A percentile compares a stretch with the other conserved stretches of the same genome.
Evolutionary conservation across 2,329 filamentous ascomycete species (phyloP).

Genomic region (Cylindrodendrum hubeiense): DNA sequence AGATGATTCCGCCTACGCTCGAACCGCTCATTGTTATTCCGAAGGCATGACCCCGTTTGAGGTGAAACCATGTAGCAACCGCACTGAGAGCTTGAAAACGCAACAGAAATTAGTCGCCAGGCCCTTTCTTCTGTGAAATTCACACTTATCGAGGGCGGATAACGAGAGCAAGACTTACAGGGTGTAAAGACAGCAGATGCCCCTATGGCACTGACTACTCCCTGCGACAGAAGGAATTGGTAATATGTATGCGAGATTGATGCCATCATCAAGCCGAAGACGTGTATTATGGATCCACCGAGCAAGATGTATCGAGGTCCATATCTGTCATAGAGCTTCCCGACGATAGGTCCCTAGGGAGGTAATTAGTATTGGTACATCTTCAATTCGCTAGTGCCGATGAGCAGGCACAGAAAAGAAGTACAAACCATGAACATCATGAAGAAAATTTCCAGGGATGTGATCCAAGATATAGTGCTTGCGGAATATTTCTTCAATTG

Average conservation of each 20-base stretch:
- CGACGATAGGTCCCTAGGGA: constrained; percentile 65
- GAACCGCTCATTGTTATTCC: constrained; percentile 45
- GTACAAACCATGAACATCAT: constrained; percentile 11
- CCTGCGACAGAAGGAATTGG: constrained; percentile 51
- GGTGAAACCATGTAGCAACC: constrained; percentile 43
- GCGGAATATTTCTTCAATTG: constrained; percentile 4
- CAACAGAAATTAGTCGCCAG: too few relatives aligned
- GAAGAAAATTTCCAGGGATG: constrained; percentile 10
- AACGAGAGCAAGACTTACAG: background rate
- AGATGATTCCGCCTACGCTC: constrained; percentile 48
- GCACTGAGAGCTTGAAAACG: constrained; percentile 32
- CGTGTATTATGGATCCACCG: constrained; percentile 63
- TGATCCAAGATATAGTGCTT: constrained; percentile 14
- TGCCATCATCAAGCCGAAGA: constrained; percentile 72
- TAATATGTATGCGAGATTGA: constrained; percentile 55
- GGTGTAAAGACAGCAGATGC: constrained; percentile 40
- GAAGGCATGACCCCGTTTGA: constrained; percentile 41
- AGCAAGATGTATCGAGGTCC: constrained; percentile 67
- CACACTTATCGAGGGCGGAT: too few relatives aligned
- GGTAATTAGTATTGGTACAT: background rate
- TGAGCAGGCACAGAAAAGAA: too few relatives aligned
- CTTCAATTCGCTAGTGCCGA: background rate
- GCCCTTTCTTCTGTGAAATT: too few relatives aligned
- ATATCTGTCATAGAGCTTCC: constrained; percentile 70
- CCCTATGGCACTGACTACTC: constrained; percentile 47